A percentile compares a stretch with the other conserved stretches of the same genome.
These are phyloP conservation scores for Calonectria crousiana DNA, from an alignment of 2,329 filamentous ascomycete genomes.

Conservation along the genomic window DNA sequence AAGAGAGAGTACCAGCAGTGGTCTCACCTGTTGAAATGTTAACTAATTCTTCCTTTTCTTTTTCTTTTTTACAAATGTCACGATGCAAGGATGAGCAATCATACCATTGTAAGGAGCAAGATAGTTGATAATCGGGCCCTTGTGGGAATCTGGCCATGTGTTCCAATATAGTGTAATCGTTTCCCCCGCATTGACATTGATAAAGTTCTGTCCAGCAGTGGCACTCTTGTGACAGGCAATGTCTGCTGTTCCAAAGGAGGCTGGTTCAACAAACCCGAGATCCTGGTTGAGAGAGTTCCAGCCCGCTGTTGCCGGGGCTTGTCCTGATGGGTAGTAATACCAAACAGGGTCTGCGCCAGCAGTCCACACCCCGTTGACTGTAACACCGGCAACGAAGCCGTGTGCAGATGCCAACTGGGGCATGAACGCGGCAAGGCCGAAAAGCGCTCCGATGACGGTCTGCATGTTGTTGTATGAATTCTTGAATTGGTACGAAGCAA, in stretches of 20 bases:
- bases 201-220: constrained; percentile 50
- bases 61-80: neutral
- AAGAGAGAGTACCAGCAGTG: constrained; percentile 62
- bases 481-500: neutral
- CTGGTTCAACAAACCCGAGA: constrained; percentile 62
- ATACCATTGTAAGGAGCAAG: constrained; percentile 69
- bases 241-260: constrained; percentile 51
- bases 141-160: constrained; percentile 55
- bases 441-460: neutral
- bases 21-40: constrained; percentile 18
- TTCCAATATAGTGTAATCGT: constrained; percentile 55
- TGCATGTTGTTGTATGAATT: neutral
- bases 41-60: neutral
- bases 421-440: constrained; percentile 18
- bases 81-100: constrained; percentile 52
- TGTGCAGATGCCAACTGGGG: constrained; percentile 27
- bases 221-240: constrained; percentile 60
- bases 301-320: constrained; percentile 37
- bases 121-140: constrained; percentile 71
- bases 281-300: constrained; percentile 57
- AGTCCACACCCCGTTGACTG: constrained; percentile 29
- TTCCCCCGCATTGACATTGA: constrained; percentile 52
- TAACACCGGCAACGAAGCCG: constrained; percentile 29
- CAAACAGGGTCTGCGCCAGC: constrained; percentile 28
- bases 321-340: constrained; percentile 24